Evolutionary conservation across 2,329 filamentous ascomycete genomes (phyloP).

Genomic region (Tolypocladium paradoxum): DNA sequence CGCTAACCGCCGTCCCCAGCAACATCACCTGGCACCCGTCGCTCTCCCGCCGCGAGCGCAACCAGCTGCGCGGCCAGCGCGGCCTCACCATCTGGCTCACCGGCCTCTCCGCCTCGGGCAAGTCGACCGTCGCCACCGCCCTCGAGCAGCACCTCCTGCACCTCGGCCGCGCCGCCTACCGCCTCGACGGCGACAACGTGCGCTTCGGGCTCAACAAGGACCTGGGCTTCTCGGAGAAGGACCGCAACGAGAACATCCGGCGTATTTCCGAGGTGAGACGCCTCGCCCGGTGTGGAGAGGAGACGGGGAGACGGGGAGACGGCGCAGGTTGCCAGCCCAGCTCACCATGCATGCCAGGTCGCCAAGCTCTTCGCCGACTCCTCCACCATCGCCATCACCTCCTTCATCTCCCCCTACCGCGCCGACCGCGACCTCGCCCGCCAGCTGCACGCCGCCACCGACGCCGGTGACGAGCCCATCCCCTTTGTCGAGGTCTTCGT

Average conservation of each 20-base stretch:
- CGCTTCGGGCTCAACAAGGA: constrained; percentile 98
- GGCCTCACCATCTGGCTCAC: constrained; percentile 98
- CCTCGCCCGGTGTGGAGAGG: neutral
- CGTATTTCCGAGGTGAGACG: constrained; percentile 70
- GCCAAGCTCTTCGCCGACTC: constrained; percentile 94
- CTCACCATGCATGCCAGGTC: no score
- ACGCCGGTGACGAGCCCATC: constrained; percentile 54
- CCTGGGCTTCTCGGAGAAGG: constrained; percentile 83
- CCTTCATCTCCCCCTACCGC: constrained; percentile 92
- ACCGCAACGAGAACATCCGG: constrained; percentile 96
- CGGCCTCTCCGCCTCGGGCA: constrained; percentile 88
- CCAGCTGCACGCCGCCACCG: constrained; percentile 56
- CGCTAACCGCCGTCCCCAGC: constrained; percentile 32
- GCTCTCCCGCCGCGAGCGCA: constrained; percentile 69
- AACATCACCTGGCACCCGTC: constrained; percentile 88
- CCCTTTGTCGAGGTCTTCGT: constrained; percentile 92
- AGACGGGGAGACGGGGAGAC: neutral
- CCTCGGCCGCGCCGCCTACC: constrained; percentile 72
- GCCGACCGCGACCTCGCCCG: constrained; percentile 78
- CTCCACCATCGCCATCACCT: constrained; percentile 78
- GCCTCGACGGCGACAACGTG: constrained; percentile 95
- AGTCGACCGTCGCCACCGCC: constrained; percentile 92
- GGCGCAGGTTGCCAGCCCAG: no score
- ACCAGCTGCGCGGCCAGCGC: constrained; percentile 64
- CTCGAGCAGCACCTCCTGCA: constrained; percentile 95